These are phyloP conservation scores for Penicillium sp. DNA, from an alignment of 2,329 filamentous ascomycete genomes.

Conservation along the genomic window DNA sequence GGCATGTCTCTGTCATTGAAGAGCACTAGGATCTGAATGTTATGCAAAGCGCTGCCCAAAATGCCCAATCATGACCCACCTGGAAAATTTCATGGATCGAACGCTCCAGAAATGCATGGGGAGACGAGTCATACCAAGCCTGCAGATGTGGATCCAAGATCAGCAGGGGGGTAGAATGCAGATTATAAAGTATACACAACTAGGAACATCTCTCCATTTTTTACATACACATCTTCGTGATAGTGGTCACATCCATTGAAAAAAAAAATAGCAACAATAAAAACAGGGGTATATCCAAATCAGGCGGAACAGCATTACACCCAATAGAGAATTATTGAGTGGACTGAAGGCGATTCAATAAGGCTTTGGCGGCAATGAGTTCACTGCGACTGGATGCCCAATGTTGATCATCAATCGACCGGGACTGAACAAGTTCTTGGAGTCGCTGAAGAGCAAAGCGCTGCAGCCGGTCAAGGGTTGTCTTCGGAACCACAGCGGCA, in stretches of 20 bases:
- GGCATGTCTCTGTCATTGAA: constrained; percentile 7
- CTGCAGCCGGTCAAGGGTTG: constrained; percentile 35
- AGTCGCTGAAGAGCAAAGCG: constrained; percentile 39
- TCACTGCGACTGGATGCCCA: constrained; percentile 39
- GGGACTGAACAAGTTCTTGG: constrained; percentile 36
- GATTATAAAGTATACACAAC: neutral
- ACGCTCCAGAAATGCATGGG: constrained; percentile 8
- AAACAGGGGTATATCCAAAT: constrained; percentile 2
- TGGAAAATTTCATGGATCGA: neutral
- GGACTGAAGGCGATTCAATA: constrained; percentile 33
- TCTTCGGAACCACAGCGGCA: constrained; percentile 16
- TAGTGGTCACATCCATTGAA: neutral
- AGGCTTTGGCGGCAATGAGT: constrained; percentile 42
- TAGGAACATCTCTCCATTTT: neutral
- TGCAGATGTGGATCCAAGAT: constrained; percentile 4
- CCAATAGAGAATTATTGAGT: constrained; percentile 3
- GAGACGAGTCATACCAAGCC: constrained; percentile 3
- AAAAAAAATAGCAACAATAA: neutral
- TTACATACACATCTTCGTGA: neutral
- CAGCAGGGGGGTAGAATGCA: neutral
- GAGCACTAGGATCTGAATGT: neutral
- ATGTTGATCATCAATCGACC: constrained; percentile 29
- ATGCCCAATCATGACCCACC: constrained; percentile 17
- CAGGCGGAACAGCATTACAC: neutral
- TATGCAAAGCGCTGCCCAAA: constrained; percentile 13